Evolutionary conservation across 306 rosid species (phyloP).

Genomic region (Dryas octopetala): DNA sequence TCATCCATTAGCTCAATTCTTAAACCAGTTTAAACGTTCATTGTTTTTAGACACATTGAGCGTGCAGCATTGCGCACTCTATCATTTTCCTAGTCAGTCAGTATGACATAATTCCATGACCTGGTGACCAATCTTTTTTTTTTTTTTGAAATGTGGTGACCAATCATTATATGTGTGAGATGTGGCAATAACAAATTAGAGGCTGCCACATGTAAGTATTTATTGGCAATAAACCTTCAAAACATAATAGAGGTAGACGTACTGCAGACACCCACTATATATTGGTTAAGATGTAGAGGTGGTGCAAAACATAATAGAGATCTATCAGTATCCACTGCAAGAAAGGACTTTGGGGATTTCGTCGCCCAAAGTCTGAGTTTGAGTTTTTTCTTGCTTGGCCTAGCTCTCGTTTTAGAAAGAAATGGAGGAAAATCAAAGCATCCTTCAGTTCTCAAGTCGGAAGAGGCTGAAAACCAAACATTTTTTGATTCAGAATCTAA

Average conservation of each 20-base stretch:
- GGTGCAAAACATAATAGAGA: not conserved
- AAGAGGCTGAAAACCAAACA: not conserved
- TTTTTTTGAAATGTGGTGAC: not conserved
- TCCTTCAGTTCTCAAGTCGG: not conserved
- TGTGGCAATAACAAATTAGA: not conserved
- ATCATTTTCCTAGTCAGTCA: not conserved
- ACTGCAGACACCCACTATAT: not conserved
- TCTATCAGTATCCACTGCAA: no score
- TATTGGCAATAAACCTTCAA: not conserved
- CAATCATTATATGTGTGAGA: not conserved
- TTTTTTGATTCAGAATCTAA: no score
- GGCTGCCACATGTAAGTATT: not conserved
- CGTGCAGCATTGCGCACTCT: no score
- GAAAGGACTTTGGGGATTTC: no score
- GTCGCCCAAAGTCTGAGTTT: no score
- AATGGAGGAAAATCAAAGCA: not conserved
- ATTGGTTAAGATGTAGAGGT: not conserved
- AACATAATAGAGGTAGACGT: no score
- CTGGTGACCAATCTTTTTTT: not conserved
- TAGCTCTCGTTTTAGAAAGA: not conserved
- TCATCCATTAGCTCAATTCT: no score
- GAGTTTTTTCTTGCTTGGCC: no score
- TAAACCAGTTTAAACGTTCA: no score
- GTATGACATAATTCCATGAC: not conserved
- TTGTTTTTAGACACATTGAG: no score